These are phyloP conservation scores for Ogataea henricii DNA, from an alignment of 805 yeast genomes.

Conservation along the genomic window DNA sequence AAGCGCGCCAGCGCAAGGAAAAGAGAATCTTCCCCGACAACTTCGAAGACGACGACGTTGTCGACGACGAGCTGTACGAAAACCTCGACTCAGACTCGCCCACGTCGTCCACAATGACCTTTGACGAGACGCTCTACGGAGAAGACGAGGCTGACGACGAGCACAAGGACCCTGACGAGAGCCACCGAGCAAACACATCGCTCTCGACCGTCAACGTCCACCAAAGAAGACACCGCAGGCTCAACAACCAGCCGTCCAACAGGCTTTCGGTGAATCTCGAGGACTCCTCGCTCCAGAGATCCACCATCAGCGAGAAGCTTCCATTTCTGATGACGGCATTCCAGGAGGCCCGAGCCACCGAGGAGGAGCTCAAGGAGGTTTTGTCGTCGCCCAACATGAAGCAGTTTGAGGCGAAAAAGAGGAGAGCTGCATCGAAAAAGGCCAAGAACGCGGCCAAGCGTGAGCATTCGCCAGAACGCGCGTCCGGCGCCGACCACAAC, in stretches of 20 bases:
- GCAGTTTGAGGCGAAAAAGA: neutral
- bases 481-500: neutral
- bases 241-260: conserved; percentile 9
- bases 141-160: conserved; percentile 12
- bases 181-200: conserved; percentile 14
- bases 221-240: conserved; percentile 19
- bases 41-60: conserved; percentile 7
- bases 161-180: conserved; percentile 1
- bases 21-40: conserved; percentile 7
- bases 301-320: conserved; percentile 62
- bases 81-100: conserved; percentile 12
- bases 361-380: conserved; percentile 46
- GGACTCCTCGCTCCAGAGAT: conserved; percentile 43
- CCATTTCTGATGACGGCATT: conserved; percentile 70
- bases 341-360: conserved; percentile 59
- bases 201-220: conserved; percentile 19
- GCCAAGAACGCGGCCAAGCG: too few species aligned
- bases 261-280: conserved; percentile 13
- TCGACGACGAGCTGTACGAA: conserved; percentile 5
- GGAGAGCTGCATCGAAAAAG: neutral
- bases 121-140: conserved; percentile 16
- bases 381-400: conserved; percentile 13
- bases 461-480: neutral
- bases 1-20: conserved; percentile 14
- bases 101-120: conserved; percentile 13